Percentiles rank a stretch among this genome's conserved stretches.
These are phyloP conservation scores for Coniella lustricola DNA, from an alignment of 2,329 filamentous ascomycete genomes.

Conservation along the genomic window DNA sequence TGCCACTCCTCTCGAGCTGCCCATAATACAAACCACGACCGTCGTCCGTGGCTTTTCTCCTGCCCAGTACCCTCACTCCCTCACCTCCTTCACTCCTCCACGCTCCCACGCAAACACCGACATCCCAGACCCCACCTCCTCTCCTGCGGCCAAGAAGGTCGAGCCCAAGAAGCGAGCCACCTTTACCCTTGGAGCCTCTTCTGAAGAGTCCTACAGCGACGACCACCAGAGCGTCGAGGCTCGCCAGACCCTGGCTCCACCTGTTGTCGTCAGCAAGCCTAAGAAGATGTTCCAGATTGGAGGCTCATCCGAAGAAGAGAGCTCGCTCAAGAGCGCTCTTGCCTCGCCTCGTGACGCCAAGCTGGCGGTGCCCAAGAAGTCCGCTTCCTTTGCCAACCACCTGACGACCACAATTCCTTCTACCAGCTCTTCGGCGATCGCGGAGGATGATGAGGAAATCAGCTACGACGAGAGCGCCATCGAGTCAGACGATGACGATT, in stretches of 20 bases:
- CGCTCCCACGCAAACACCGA: conserved; percentile 39
- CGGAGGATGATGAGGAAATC: conserved; percentile 45
- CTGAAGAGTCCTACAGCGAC: conserved; percentile 65
- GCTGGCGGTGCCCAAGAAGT: conserved; percentile 56
- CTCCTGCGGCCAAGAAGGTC: conserved; percentile 58
- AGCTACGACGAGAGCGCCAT: conserved; percentile 79
- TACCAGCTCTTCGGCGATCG: conserved; percentile 31
- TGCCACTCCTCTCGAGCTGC: conserved; percentile 38
- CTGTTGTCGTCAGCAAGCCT: conserved; percentile 25
- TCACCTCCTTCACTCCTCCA: conserved; percentile 39
- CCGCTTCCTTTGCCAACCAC: conserved; percentile 74
- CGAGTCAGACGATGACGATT: conserved; percentile 62
- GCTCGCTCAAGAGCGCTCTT: conserved; percentile 57
- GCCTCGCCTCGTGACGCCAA: conserved; percentile 36
- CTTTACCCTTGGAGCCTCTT: conserved; percentile 73
- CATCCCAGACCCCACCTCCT: conserved; percentile 55
- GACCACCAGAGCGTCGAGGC: conserved; percentile 42
- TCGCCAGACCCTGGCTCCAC: conserved; percentile 23
- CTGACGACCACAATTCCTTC: conserved; percentile 59
- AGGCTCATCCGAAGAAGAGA: conserved; percentile 67
- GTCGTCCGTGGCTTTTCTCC: conserved; percentile 84
- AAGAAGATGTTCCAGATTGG: conserved; percentile 46
- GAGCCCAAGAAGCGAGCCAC: conserved; percentile 56
- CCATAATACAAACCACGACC: conserved; percentile 48
- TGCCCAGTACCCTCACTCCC: conserved; percentile 51